These are phyloP conservation scores for Cryptosporidium xiaoi DNA, from an alignment of 169 alveolate genomes.

Conservation along the genomic window DNA sequence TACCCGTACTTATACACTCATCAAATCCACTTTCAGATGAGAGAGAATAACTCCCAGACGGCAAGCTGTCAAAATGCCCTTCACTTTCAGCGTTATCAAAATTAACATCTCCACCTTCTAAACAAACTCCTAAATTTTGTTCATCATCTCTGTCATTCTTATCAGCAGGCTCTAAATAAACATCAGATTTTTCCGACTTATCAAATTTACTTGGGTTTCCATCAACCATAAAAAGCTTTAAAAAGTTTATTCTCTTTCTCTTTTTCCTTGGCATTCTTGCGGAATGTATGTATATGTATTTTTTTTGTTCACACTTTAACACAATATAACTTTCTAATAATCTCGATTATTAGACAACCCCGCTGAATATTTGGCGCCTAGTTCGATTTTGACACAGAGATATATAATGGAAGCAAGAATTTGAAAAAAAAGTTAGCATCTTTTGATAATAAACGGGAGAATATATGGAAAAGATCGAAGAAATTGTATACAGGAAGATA, in stretches of 20 bases:
- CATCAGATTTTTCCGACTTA: constrained; percentile 3
- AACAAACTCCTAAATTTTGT: not conserved
- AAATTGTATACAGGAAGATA: not conserved
- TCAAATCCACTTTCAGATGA: no score
- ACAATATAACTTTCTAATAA: not conserved
- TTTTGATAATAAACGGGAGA: not conserved
- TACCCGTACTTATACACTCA: no score
- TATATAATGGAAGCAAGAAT: not conserved
- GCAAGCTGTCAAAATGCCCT: no score
- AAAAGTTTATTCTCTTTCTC: constrained; percentile 12
- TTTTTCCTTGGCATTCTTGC: constrained; percentile 11
- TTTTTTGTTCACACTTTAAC: not conserved
- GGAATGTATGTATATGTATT: not conserved
- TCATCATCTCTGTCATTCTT: not conserved
- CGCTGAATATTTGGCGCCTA: constrained; percentile 26
- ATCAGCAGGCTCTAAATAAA: not conserved
- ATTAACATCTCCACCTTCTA: not conserved
- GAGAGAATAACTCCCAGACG: no score
- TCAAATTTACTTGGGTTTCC: constrained; percentile 2
- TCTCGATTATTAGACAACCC: constrained; percentile 23
- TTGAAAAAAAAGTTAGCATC: no score
- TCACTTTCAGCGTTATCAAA: not conserved
- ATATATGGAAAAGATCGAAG: not conserved
- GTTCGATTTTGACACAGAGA: constrained; percentile 39
- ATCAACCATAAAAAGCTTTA: constrained; percentile 40